Evolutionary conservation across 2,329 filamentous ascomycete genomes (phyloP).

Genomic region (Botrytis aclada): DNA sequence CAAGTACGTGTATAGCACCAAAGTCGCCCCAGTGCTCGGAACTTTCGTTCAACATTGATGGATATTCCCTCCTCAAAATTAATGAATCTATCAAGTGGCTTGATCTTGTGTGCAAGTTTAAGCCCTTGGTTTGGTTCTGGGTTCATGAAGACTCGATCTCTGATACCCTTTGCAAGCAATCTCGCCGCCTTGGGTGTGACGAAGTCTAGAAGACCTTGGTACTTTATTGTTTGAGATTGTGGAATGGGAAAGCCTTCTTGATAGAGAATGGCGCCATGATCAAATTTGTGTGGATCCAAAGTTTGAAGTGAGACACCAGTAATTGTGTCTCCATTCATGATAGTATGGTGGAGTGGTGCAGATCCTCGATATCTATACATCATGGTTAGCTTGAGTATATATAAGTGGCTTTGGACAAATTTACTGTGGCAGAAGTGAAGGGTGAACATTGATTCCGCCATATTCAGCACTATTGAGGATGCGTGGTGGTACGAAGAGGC

Average conservation of each 20-base stretch:
- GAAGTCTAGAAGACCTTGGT: conserved; percentile 48
- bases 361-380: conserved; percentile 69
- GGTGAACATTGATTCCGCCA: conserved; percentile 90
- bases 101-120: conserved; percentile 70
- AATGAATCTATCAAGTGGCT: conserved; percentile 59
- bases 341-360: conserved; percentile 81
- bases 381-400: not conserved
- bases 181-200: conserved; percentile 64
- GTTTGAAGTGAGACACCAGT: conserved; percentile 88
- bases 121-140: conserved; percentile 43
- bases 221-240: conserved; percentile 46
- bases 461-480: conserved; percentile 70
- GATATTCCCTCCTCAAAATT: conserved; percentile 55
- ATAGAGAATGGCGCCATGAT: conserved; percentile 71
- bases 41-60: conserved; percentile 53
- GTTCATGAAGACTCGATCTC: conserved; percentile 60
- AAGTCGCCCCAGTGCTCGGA: conserved; percentile 60
- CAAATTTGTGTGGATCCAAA: conserved; percentile 71
- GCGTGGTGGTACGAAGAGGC: conserved; percentile 77
- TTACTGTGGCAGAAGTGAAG: conserved; percentile 82
- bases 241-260: conserved; percentile 61
- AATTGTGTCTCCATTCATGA: conserved; percentile 57
- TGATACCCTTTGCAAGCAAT: conserved; percentile 67
- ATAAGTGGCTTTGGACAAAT: conserved; percentile 26
- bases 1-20: conserved; percentile 52